Conservation (phyloP, 2,329 filamentous ascomycete species). For the Calonectria ilicicola region DNA sequence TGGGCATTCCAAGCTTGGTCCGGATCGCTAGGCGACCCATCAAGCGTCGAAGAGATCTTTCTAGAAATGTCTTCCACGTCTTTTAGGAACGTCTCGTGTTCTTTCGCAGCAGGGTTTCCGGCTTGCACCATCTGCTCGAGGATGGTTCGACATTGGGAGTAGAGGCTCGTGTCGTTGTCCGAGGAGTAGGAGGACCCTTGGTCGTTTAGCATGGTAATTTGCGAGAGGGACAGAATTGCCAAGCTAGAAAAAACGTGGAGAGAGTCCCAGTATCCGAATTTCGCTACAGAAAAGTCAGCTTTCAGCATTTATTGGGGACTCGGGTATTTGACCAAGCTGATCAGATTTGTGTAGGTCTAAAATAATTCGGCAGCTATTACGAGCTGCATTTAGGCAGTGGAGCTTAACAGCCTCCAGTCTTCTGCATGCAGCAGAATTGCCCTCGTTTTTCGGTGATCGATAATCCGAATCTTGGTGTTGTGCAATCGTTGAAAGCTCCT, state of each 20-base stretch:
- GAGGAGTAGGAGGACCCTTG: not conserved
- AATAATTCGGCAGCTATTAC: slow-evolving; percentile 15
- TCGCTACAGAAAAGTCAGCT: not conserved
- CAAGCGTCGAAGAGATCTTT: slow-evolving; percentile 6
- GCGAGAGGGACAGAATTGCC: slow-evolving; percentile 16
- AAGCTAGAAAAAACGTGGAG: slow-evolving; percentile 21
- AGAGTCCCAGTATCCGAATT: slow-evolving; percentile 23
- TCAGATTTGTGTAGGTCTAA: not conserved
- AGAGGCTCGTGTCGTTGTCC: slow-evolving; percentile 5
- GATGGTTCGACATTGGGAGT: slow-evolving; percentile 13
- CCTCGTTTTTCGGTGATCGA: not conserved
- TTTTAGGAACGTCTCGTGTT: slow-evolving; percentile 16
- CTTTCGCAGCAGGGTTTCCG: slow-evolving; percentile 16
- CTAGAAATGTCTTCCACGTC: slow-evolving; percentile 20
- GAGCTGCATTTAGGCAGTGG: slow-evolving; percentile 17
- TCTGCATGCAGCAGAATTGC: not conserved
- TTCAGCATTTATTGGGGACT: not conserved
- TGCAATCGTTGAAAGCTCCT: slow-evolving; percentile 18
- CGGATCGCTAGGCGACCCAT: not conserved
- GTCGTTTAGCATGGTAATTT: slow-evolving; percentile 6
- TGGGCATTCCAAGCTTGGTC: slow-evolving; percentile 1
- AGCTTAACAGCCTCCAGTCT: slow-evolving; percentile 7
- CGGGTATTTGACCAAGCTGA: slow-evolving; percentile 16
- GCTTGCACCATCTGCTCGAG: slow-evolving; percentile 20
- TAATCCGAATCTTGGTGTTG: not conserved